Base-by-base conservation (phyloP, 352 stramenopile genomes). In the Pythium brachiatum region DNA sequence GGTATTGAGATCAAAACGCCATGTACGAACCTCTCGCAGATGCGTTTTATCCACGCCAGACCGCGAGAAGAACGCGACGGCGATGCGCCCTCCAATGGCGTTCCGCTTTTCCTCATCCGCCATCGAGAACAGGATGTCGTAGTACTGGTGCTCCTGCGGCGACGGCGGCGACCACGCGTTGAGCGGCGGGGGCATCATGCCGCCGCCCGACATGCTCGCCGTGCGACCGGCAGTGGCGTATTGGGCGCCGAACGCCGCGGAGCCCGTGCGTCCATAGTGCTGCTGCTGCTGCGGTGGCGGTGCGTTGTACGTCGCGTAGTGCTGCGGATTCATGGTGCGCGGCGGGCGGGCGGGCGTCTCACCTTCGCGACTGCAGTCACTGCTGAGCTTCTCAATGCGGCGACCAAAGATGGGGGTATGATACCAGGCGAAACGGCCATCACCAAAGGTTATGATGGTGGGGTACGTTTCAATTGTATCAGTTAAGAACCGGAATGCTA, bases 11-110 rank as follows among this genome's bases (percentile, higher is more conserved):
- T 8, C 15, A 27, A 47, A 48, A 2, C 7, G 18, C 20, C n/a
- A 2, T 26, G 34, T 20, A 58, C 53, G n/a, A 26, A 93, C 84
- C 73, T 95, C 85, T 7, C 87, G 76, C 39, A 95, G 57, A 39
- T 85, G 68, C 21, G 63, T 48, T 53, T 98, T 91, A 57, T 97
- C 90, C 7, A 98, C 66, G 47, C 95, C 93, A 18, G 93, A 98
- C 0, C 86, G 79, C 26, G 86, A 90, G 66, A 98, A 97, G 72
- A 98, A 98, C 57, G 83, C 75, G 11, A 98, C 95, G 4, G 95
- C 95, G 29, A 92, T 81, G 5, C 75, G 80, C 7, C 95, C 95
- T 13, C 82, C 84, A 64, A 98, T 96, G 13, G 81, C 76, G 29
- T 94, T 88, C 41, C 75, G 75, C 16, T 79, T 69, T 62, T 95